phyloP scores from a whole-genome alignment of 2,329 filamentous ascomycete genomes.

The Microascus cirrosus region DNA sequence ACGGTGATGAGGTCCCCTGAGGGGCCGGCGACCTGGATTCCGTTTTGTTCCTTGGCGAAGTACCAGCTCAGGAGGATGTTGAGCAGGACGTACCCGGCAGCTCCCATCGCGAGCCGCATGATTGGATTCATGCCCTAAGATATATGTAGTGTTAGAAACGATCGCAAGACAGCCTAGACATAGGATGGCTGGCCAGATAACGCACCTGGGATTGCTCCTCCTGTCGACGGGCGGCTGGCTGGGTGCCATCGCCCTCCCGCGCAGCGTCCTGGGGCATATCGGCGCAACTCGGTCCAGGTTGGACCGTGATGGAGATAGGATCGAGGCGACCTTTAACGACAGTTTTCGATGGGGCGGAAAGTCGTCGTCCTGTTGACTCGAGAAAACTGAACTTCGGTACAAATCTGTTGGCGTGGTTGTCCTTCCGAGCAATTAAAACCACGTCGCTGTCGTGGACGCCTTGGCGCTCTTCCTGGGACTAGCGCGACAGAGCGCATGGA shows the following conservation, averaged over 20 bases:
- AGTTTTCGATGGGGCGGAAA: background rate
- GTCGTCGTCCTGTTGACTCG: background rate
- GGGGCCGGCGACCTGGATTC: conserved; percentile 36
- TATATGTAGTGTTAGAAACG: background rate
- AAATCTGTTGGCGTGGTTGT: too few species aligned
- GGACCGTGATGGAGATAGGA: background rate
- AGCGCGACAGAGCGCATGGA: background rate
- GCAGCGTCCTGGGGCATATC: conserved; percentile 2
- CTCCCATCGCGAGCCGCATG: conserved; percentile 37
- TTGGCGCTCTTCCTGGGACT: too few species aligned
- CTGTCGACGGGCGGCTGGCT: background rate
- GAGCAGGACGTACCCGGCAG: conserved; percentile 46
- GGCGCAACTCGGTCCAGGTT: background rate
- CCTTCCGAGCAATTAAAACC: too few species aligned
- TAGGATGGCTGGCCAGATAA: background rate
- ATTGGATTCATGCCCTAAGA: background rate
- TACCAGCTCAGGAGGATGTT: conserved; percentile 47
- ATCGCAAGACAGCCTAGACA: background rate
- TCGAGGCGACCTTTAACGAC: background rate
- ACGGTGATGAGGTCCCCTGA: conserved; percentile 41
- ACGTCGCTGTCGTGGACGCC: too few species aligned
- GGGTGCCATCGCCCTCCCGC: background rate
- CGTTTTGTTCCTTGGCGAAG: conserved; percentile 32
- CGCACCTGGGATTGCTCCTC: background rate
- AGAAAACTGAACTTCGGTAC: background rate